A percentile compares a stretch with the other conserved stretches of the same genome.
phyloP scores from a whole-genome alignment of 306 rosid genomes.

The Pueraria montana region DNA sequence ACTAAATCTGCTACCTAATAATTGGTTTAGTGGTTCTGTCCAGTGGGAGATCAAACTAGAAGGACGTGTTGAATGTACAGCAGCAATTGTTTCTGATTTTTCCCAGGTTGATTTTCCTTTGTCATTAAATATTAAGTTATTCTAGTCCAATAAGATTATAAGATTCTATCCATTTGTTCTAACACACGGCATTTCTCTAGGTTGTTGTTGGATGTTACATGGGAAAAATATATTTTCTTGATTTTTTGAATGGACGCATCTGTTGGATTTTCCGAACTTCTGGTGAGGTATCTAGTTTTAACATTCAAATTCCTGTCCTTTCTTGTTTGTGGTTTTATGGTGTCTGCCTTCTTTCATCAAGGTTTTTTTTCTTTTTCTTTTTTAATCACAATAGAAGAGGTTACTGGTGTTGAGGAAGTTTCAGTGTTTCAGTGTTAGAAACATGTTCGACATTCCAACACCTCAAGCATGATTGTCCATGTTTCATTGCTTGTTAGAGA shows the following conservation, averaged over 20 bases:
- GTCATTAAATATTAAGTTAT: slow-evolving; percentile 8
- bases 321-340: slow-evolving; percentile 45
- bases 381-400: background rate
- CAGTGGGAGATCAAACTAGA: slow-evolving; percentile 88
- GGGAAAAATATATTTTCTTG: slow-evolving; percentile 90
- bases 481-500: background rate
- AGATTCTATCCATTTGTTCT: slow-evolving; percentile 44
- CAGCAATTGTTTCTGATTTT: slow-evolving; percentile 80
- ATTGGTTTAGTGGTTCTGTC: slow-evolving; percentile 84
- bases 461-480: background rate
- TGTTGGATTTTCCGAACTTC: slow-evolving; percentile 87
- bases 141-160: slow-evolving; percentile 24
- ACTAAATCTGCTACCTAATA: slow-evolving; percentile 53
- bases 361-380: background rate
- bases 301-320: slow-evolving; percentile 30
- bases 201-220: slow-evolving; percentile 94
- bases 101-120: slow-evolving; percentile 72
- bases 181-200: slow-evolving; percentile 53
- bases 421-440: background rate
- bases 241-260: slow-evolving; percentile 70
- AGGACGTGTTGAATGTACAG: slow-evolving; percentile 90
- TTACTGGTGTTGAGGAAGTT: slow-evolving; percentile 9
- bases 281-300: slow-evolving; percentile 75
- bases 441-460: background rate
- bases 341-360: slow-evolving; percentile 28